Evolutionary conservation across 139 green algal genomes (phyloP).

Genomic region (Limnomonas spitsbergensis): DNA sequence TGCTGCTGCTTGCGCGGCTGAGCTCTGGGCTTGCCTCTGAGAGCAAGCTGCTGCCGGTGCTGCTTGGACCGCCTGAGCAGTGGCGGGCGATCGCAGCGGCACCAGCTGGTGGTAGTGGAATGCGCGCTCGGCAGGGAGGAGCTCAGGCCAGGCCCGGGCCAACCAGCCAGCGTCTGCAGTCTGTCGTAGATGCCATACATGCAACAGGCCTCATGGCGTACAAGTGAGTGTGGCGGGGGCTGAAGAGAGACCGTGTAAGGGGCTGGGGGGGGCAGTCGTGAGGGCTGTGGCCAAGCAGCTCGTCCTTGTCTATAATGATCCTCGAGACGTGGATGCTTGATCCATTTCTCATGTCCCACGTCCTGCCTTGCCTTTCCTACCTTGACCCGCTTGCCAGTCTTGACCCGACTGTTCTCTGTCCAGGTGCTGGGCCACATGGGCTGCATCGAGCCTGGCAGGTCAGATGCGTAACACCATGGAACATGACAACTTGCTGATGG

Average conservation of each 20-base stretch:
- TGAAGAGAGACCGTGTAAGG: too few relatives aligned
- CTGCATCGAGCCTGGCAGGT: constrained; percentile 38
- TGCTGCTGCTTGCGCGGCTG: constrained; percentile 59
- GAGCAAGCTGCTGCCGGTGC: constrained; percentile 25
- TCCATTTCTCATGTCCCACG: too few relatives aligned
- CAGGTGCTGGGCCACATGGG: constrained; percentile 50
- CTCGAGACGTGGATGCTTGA: too few relatives aligned
- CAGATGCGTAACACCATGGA: constrained; percentile 38
- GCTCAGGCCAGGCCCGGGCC: constrained; percentile 6
- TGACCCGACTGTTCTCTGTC: not conserved
- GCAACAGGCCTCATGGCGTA: constrained; percentile 22
- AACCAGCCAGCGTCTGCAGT: constrained; percentile 23
- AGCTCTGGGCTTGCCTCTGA: constrained; percentile 30
- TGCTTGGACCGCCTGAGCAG: constrained; percentile 27
- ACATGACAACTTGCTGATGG: constrained; percentile 46
- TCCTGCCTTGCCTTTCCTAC: too few relatives aligned
- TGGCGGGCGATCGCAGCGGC: constrained; percentile 12
- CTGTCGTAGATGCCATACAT: constrained; percentile 25
- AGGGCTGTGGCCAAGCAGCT: too few relatives aligned
- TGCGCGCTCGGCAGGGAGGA: constrained; percentile 9
- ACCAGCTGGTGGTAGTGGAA: not conserved
- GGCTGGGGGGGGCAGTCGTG: too few relatives aligned
- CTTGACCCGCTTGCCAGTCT: too few relatives aligned
- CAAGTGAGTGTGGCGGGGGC: constrained; percentile 17
- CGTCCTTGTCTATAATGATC: too few relatives aligned